Evolutionary conservation across 306 rosid genomes (phyloP), one percentile per base, ranked within the genome.

Genomic region (Vigna unguiculata): DNA sequence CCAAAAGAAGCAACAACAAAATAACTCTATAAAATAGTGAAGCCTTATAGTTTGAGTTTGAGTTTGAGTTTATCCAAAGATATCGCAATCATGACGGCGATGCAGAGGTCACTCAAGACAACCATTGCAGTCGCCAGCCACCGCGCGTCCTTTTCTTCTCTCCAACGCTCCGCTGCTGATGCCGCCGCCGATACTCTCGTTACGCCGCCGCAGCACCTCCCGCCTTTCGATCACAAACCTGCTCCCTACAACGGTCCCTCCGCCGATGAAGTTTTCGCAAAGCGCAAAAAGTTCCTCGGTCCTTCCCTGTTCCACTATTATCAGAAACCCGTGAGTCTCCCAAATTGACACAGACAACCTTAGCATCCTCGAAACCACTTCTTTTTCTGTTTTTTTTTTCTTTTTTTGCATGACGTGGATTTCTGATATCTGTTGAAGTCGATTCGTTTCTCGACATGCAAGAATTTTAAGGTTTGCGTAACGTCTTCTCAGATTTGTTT

Each of bases 221-320:
- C 97, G 8, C 90, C 89, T 3, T 92, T 94, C 73, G 89, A 87
- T 76, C 77, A 91, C 72, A 71, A 84, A 17, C 96, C 98, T 2
- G 82, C 51, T 36, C 88, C 91, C 0, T 94, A 91, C 58, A 74
- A 61, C 4, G 97, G 97, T 2, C 97, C 97, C 2, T 76, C 67
- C 54, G 85, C 90, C 71, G 91, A 94, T 54, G 81, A 94, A 71
- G 87, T 94, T 25, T 80, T 89, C 62, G 85, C 85, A 78, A 91
- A 94, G 86, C 85, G 98, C 15, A 90, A 81, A 81, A 85, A 52
- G 74, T 94, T 90, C 82, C 89, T 94, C 4, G 97, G 98, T 21
- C 98, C 98, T 75, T 94, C 97, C 43, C 49, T 94, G 9, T 90
- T 91, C 71, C 87, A 94, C 79, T 94, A 72, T 77, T 91, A 91